Evolutionary conservation across 352 stramenopile species (phyloP).

Genomic region (Globisporangium takayamanum): DNA sequence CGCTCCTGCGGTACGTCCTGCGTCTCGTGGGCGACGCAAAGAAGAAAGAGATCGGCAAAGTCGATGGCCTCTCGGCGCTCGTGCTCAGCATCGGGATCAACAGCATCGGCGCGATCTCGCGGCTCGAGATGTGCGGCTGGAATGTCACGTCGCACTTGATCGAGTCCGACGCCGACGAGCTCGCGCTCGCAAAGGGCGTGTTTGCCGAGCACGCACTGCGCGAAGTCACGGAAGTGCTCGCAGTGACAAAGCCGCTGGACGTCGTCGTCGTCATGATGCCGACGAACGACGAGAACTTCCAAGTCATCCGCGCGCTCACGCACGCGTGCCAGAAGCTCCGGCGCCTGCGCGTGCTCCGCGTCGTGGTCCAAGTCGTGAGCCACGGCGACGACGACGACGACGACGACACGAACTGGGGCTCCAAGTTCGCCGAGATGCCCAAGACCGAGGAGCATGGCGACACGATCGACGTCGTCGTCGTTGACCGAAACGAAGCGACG

Average conservation of each 20-base stretch:
- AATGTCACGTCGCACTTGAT: conserved; percentile 42
- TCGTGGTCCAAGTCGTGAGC: conserved; percentile 47
- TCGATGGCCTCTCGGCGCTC: conserved; percentile 42
- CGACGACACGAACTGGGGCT: conserved; percentile 23
- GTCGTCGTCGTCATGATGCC: conserved; percentile 62
- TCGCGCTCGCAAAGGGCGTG: conserved; percentile 10
- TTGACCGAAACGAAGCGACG: conserved; percentile 51
- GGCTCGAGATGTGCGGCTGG: conserved; percentile 57
- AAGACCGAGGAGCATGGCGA: conserved; percentile 45
- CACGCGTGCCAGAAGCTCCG: conserved; percentile 39
- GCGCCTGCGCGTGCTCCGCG: conserved; percentile 40
- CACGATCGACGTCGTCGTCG: conserved; percentile 57
- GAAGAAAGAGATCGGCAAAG: conserved; percentile 52
- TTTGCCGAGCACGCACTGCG: conserved; percentile 13
- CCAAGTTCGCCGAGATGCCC: conserved; percentile 50
- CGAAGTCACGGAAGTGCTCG: conserved; percentile 26
- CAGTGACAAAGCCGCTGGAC: conserved; percentile 34
- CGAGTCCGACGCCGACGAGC: conserved; percentile 20
- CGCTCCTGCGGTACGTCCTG: conserved; percentile 49
- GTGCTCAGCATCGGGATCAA: conserved; percentile 25
- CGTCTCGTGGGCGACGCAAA: conserved; percentile 45
- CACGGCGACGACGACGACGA: conserved; percentile 8
- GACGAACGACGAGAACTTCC: conserved; percentile 44
- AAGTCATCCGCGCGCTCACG: conserved; percentile 44
- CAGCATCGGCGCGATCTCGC: conserved; percentile 30